These are phyloP conservation scores for Trametes sp. DNA, from an alignment of 1,284 basidiomycete species.

Conservation along the genomic window DNA sequence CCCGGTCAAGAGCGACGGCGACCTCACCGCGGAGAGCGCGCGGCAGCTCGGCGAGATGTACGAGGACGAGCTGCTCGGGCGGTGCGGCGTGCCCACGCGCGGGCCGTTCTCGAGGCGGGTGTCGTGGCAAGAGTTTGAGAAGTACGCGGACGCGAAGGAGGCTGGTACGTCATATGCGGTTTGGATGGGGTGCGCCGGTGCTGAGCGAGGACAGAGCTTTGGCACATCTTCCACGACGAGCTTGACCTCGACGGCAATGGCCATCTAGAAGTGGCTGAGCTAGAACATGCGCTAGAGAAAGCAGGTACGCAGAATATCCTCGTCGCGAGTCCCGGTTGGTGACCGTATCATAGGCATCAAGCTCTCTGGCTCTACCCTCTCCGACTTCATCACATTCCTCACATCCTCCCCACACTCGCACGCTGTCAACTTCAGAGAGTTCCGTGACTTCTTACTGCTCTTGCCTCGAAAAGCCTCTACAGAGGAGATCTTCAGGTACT, in stretches of 20 bases:
- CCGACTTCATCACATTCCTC: slow-evolving; percentile 84
- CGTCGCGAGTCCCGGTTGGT: slow-evolving; percentile 1
- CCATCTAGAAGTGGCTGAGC: slow-evolving; percentile 76
- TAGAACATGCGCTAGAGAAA: slow-evolving; percentile 72
- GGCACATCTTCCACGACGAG: slow-evolving; percentile 89
- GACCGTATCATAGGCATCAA: slow-evolving; percentile 63
- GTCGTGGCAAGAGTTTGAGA: slow-evolving; percentile 81
- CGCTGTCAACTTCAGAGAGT: slow-evolving; percentile 85
- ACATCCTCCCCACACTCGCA: slow-evolving; percentile 71
- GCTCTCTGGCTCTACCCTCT: slow-evolving; percentile 68
- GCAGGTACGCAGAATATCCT: slow-evolving; percentile 61
- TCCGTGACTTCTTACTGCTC: slow-evolving; percentile 89
- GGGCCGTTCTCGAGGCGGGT: slow-evolving; percentile 57
- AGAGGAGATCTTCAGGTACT: slow-evolving; percentile 88
- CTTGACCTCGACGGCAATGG: slow-evolving; percentile 90
- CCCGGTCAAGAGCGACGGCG: slow-evolving; percentile 40
- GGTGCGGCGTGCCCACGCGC: slow-evolving; percentile 61
- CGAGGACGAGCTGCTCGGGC: slow-evolving; percentile 77
- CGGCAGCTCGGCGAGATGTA: slow-evolving; percentile 75
- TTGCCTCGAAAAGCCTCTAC: slow-evolving; percentile 84
- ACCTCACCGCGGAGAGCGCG: slow-evolving; percentile 72
- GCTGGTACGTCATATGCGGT: slow-evolving; percentile 58
- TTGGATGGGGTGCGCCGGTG: slow-evolving; percentile 19
- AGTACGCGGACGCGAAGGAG: slow-evolving; percentile 81
- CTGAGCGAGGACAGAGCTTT: slow-evolving; percentile 67